Base-by-base conservation (phyloP, 768 basidiomycete genomes). In the Hysterangium stoloniferum region DNA sequence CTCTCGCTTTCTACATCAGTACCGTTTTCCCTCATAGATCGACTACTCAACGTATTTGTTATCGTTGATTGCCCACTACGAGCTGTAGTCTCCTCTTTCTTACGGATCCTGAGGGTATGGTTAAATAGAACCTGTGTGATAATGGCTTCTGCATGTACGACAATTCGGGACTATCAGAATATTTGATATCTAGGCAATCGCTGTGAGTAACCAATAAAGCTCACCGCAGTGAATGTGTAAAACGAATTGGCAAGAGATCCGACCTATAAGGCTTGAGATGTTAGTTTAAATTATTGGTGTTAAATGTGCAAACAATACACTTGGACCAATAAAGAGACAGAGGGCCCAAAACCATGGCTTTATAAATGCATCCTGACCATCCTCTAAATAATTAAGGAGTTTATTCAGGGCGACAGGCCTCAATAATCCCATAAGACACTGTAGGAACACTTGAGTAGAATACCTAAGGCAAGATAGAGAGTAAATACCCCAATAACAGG, bases 331-430 rank as follows among this genome's bases (percentile, higher is more conserved):
- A 45, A 66, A 64, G 4, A 71, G 57, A 40, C 55, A 61, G 1
- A 57, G 47, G 20, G 76, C 66, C 74, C 75, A 77, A 8, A 79
- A 66, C 67, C 74, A 74, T 0, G 77, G 76, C n/a, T 67, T 64
- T 43, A 75, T 54, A 6, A 58, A 55, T 8, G 69, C 63, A 20
- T 57, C 62, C 37, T 68, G 54, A 2, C 69, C 71, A 24, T 60
- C 57, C 53, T 74, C 69, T 19, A 73, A 57, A 56, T 73, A 68
- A 46, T 46, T 54, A 13, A 73, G 61, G 1, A 76, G 58, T 40
- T 68, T 53, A 53, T 73, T 71, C 58, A 73, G 67, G 24, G 60
- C 67, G 28, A 69, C 47, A 3, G 70, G 66, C 13, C 38, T 8
- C 29, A 38, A 13, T 24, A 51, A 40, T 11, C 27, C 29, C 11